phyloP scores from a whole-genome alignment of 2,329 filamentous ascomycete genomes.

The Fusarium austroafricanum region DNA sequence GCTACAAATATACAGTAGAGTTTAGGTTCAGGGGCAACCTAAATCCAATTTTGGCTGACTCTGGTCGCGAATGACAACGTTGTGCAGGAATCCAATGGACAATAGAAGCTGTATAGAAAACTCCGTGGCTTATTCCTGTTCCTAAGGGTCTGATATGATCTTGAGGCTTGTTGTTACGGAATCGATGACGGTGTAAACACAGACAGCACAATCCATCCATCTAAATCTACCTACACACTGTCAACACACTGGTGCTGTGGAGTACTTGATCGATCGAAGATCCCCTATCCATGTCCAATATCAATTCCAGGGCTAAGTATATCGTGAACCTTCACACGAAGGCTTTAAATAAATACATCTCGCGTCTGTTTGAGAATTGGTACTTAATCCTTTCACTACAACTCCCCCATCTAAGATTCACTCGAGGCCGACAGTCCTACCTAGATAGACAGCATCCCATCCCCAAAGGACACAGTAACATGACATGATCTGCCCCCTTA shows the following conservation, averaged over 20 bases:
- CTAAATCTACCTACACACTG: neutral
- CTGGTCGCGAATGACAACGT: slow-evolving; percentile 15
- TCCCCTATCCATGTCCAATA: slow-evolving; percentile 1
- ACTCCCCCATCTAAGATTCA: slow-evolving; percentile 7
- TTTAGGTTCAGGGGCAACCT: slow-evolving; percentile 34
- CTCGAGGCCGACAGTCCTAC: slow-evolving; percentile 11
- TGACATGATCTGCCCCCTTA: slow-evolving; percentile 31
- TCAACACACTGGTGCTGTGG: neutral
- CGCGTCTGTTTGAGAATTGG: slow-evolving; percentile 32
- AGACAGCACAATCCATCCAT: neutral
- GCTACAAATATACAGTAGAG: slow-evolving; percentile 27
- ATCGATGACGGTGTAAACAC: slow-evolving; percentile 10
- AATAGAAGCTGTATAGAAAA: slow-evolving; percentile 5
- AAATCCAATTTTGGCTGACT: slow-evolving; percentile 6
- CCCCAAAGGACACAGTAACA: neutral
- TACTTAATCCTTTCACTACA: slow-evolving; percentile 16
- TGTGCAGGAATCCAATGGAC: slow-evolving; percentile 10
- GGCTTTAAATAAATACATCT: slow-evolving; percentile 31
- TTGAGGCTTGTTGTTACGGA: neutral
- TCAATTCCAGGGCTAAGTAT: neutral
- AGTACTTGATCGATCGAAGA: slow-evolving; percentile 23
- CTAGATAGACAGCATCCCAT: neutral
- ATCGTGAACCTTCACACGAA: neutral
- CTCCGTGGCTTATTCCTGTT: slow-evolving; percentile 24
- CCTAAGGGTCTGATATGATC: slow-evolving; percentile 14